These are phyloP conservation scores for Clausena lansium DNA, from an alignment of 345 rosid species.

Conservation along the genomic window DNA sequence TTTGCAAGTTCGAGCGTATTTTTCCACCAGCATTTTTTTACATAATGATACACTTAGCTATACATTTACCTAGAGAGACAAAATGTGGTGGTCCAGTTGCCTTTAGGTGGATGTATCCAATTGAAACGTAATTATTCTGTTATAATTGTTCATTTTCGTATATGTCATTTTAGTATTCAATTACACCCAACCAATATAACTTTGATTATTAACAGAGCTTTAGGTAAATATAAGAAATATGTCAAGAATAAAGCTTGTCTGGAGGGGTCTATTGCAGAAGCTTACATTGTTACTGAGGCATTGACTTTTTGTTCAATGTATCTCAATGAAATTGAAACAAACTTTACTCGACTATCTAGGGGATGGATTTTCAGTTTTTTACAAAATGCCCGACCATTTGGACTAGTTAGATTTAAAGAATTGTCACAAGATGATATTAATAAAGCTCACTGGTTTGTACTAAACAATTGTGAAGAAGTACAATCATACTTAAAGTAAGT, in stretches of 20 bases:
- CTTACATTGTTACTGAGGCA: neutral
- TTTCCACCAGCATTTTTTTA: no score
- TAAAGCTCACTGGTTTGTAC: neutral
- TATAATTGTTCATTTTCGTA: no score
- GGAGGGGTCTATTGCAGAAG: neutral
- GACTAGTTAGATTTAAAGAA: neutral
- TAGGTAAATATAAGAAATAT: neutral
- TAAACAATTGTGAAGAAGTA: neutral
- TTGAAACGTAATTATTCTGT: no score
- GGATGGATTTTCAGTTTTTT: neutral
- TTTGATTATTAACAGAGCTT: neutral
- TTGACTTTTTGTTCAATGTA: neutral
- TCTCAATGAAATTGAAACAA: neutral
- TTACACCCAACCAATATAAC: neutral
- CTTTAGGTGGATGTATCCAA: no score
- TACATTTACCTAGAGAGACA: no score
- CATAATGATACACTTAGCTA: no score
- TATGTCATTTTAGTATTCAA: no score
- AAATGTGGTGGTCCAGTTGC: no score
- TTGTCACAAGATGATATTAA: no score
- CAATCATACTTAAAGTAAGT: neutral
- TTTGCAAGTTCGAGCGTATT: no score
- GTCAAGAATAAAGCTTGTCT: neutral
- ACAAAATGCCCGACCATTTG: neutral
- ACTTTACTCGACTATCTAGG: no score